Evolutionary conservation across 2,329 filamentous ascomycete genomes (phyloP).

Genomic region (Botrytis squamosa): DNA sequence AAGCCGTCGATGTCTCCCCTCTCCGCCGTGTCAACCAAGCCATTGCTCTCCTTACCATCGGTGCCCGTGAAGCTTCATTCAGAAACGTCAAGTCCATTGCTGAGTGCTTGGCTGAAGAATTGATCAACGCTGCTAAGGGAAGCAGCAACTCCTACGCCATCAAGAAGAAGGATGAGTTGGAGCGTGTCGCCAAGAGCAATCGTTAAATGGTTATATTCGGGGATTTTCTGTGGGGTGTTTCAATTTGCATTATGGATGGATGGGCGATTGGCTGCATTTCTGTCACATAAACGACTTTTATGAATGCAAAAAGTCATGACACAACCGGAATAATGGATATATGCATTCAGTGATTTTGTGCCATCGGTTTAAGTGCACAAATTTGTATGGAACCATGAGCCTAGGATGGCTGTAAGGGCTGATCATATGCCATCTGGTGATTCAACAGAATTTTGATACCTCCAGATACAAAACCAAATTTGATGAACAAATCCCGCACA

Average conservation of each 20-base stretch:
- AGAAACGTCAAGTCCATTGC: constrained; percentile 99
- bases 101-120: constrained; percentile 98
- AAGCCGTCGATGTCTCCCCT: constrained; percentile 99
- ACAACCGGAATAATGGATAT: constrained; percentile 19
- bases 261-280: constrained; percentile 37
- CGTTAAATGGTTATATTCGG: constrained; percentile 66
- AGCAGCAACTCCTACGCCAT: constrained; percentile 99
- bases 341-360: constrained; percentile 21
- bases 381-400: constrained; percentile 8
- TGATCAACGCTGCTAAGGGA: constrained; percentile 99
- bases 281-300: constrained; percentile 37
- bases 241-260: constrained; percentile 37
- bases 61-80: constrained; percentile 98
- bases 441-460: constrained; percentile 13
- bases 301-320: constrained; percentile 22
- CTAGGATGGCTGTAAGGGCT: constrained; percentile 1
- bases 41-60: constrained; percentile 97
- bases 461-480: constrained; percentile 13
- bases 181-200: constrained; percentile 99
- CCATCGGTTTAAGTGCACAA: constrained; percentile 1
- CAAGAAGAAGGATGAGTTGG: constrained; percentile 99
- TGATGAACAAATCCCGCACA: constrained; percentile 10
- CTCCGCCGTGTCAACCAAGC: constrained; percentile 99
- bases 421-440: constrained; percentile 7
- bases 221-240: constrained; percentile 36